Conservation (phyloP, 2,329 filamentous ascomycete species). For the Colletotrichum navitas region DNA sequence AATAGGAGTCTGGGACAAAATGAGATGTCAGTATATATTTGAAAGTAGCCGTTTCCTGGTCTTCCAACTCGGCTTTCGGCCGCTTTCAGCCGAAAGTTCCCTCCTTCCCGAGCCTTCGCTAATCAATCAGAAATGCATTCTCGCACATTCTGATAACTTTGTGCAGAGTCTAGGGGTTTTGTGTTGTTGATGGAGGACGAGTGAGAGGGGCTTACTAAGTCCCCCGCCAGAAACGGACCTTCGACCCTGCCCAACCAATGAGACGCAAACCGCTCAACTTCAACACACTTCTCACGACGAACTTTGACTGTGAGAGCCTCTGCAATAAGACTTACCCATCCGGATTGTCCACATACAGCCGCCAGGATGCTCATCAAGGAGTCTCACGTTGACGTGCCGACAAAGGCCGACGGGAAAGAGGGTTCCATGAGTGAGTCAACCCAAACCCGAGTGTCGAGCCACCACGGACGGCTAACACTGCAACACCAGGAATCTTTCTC, state of each 20-base stretch:
- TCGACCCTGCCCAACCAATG: constrained; percentile 16
- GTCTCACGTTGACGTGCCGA: constrained; percentile 63
- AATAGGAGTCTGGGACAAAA: background rate
- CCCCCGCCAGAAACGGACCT: constrained; percentile 10
- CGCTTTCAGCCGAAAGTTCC: too few relatives aligned
- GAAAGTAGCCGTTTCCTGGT: background rate
- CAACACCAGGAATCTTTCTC: constrained; percentile 79
- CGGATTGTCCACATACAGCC: background rate
- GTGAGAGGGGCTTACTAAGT: constrained; percentile 38
- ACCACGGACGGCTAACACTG: constrained; percentile 20
- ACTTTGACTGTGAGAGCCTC: background rate
- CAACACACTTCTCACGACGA: constrained; percentile 10
- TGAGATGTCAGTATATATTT: background rate
- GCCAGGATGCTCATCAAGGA: constrained; percentile 66
- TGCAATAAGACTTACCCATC: background rate
- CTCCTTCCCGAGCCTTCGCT: too few relatives aligned
- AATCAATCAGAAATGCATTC: background rate
- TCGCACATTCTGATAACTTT: background rate
- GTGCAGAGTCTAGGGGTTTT: background rate
- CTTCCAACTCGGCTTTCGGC: too few relatives aligned
- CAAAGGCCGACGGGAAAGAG: constrained; percentile 65
- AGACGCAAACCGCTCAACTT: constrained; percentile 33
- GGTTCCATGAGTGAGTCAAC: constrained; percentile 62
- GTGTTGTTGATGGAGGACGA: background rate
- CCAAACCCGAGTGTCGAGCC: background rate